phyloP scores from a whole-genome alignment of 2,329 filamentous ascomycete genomes.

The Hawksworthiomyces lignivorus region DNA sequence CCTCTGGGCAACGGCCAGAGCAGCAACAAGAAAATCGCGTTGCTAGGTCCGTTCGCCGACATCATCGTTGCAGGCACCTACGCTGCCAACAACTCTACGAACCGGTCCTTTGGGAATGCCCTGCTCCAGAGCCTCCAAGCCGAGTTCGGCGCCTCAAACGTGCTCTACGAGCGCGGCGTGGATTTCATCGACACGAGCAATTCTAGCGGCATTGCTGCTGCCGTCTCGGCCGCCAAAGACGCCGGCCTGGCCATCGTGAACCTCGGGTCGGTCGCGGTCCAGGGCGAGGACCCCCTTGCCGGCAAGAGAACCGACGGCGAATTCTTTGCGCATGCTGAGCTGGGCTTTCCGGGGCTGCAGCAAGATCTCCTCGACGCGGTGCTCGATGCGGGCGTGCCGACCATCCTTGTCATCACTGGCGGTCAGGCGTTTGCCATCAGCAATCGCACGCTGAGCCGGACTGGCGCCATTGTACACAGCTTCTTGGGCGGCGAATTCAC shows the following conservation, averaged over 20 bases:
- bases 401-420: constrained; percentile 22
- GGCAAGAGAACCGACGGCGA: constrained; percentile 28
- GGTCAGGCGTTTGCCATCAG: constrained; percentile 25
- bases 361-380: constrained; percentile 27
- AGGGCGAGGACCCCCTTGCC: constrained; percentile 18
- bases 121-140: constrained; percentile 16
- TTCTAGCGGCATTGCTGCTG: constrained; percentile 8
- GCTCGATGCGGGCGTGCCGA: constrained; percentile 23
- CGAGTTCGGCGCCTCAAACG: constrained; percentile 16
- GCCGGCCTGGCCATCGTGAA: constrained; percentile 23
- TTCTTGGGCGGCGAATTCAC: constrained; percentile 61
- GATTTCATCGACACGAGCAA: background rate
- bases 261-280: constrained; percentile 22
- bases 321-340: constrained; percentile 23
- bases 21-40: constrained; percentile 9
- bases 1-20: constrained; percentile 6
- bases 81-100: constrained; percentile 15
- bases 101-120: constrained; percentile 16
- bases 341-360: constrained; percentile 25
- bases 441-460: constrained; percentile 25
- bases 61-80: constrained; percentile 18
- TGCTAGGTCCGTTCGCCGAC: constrained; percentile 17
- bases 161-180: constrained; percentile 15
- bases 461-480: constrained; percentile 49
- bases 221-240: constrained; percentile 21